A percentile compares a stretch with the other conserved stretches of the same genome.
Conservation (phyloP, 441 rosid species). For the Euphorbia schlechtendalii region DNA sequence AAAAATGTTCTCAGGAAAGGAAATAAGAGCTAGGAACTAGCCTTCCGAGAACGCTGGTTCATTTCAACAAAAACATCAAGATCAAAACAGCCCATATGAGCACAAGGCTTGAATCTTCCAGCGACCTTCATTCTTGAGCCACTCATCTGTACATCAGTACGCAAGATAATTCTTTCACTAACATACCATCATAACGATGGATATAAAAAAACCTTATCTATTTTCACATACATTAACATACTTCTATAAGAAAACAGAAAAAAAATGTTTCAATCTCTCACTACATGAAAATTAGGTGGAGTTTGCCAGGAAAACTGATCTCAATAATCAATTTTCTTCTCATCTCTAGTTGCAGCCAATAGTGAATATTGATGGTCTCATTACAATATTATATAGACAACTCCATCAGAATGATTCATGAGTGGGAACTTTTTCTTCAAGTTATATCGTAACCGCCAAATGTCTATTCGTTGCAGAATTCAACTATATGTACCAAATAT, state of each 20-base stretch:
- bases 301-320: background rate
- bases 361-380: too few species aligned
- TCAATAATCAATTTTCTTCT: background rate
- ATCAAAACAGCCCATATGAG: slow-evolving; percentile 97
- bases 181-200: background rate
- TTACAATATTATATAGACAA: background rate
- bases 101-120: slow-evolving; percentile 94
- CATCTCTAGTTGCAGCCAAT: background rate
- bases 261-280: background rate
- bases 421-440: background rate
- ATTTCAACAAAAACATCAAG: slow-evolving; percentile 95
- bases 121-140: slow-evolving; percentile 96
- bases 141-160: slow-evolving; percentile 58
- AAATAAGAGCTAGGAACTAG: slow-evolving; percentile 28
- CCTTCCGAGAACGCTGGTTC: slow-evolving; percentile 99
- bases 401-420: background rate
- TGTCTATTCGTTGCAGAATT: background rate
- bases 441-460: background rate
- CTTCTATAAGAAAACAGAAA: background rate
- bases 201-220: background rate
- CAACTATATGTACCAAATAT: background rate
- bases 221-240: background rate
- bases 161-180: slow-evolving; percentile 9
- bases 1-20: background rate
- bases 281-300: too few species aligned